Percentiles rank a stretch among this genome's conserved stretches.
Evolutionary conservation across 2,329 filamentous ascomycete genomes (phyloP).

Genomic region (Grosmannia huntii): DNA sequence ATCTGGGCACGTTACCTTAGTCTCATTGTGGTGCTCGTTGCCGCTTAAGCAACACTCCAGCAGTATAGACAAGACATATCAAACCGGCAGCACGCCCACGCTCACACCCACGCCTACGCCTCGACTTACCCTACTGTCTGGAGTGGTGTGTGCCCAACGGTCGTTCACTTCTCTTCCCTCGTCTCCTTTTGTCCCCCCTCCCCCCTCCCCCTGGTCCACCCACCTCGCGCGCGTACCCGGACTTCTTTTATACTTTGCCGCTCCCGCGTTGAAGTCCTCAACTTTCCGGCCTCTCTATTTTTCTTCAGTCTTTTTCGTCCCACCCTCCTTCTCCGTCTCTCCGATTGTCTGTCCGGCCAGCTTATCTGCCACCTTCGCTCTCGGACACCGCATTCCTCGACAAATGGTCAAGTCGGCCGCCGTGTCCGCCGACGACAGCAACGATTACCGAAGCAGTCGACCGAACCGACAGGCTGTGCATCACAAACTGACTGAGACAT

Average conservation of each 20-base stretch:
- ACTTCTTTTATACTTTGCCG: conserved; percentile 15
- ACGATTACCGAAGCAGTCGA: not conserved
- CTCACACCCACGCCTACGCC: not conserved
- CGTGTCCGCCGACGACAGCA: not conserved
- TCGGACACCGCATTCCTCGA: not conserved
- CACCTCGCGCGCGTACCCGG: not conserved
- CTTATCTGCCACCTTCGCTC: not conserved
- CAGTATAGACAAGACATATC: not conserved
- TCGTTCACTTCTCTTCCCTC: not conserved
- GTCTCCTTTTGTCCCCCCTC: not conserved
- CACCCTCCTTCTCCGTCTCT: not conserved
- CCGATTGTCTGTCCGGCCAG: not conserved
- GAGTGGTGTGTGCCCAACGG: not conserved
- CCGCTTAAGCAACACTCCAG: not conserved
- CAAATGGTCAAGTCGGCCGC: not conserved
- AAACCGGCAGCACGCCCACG: not conserved
- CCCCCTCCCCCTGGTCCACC: not conserved
- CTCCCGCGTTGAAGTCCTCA: conserved; percentile 19
- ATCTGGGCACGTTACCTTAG: not conserved
- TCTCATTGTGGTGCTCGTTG: not conserved
- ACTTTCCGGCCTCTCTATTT: conserved; percentile 13
- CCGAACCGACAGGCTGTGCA: too few species aligned
- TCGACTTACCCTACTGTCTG: not conserved
- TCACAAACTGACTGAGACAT: not conserved
- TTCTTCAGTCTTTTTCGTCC: conserved; percentile 1